These are phyloP conservation scores for Taphrina betulina DNA, from an alignment of 1,139 yeast species.

Conservation along the genomic window DNA sequence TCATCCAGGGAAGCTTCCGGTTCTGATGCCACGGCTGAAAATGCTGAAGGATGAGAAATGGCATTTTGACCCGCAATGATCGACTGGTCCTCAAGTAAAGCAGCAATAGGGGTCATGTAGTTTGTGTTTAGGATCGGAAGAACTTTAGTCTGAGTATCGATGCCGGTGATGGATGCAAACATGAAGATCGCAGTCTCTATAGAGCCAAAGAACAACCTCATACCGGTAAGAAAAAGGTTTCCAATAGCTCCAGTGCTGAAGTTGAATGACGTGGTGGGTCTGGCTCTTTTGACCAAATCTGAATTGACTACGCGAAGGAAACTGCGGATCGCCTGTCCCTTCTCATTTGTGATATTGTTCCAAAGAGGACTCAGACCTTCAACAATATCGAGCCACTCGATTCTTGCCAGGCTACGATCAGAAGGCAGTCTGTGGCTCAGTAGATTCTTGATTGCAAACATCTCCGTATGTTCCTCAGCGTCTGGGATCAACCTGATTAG, in stretches of 20 bases:
- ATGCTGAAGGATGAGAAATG: constrained; percentile 73
- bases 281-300: constrained; percentile 68
- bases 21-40: background rate
- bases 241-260: constrained; percentile 83
- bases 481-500: constrained; percentile 65
- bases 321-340: constrained; percentile 72
- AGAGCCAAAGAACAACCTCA: constrained; percentile 76
- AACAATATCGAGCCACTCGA: constrained; percentile 73
- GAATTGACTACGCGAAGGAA: constrained; percentile 76
- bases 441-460: constrained; percentile 45
- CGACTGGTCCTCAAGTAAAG: constrained; percentile 65
- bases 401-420: constrained; percentile 55
- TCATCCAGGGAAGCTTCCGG: constrained; percentile 46
- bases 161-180: constrained; percentile 63
- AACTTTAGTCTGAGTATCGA: constrained; percentile 58
- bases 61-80: constrained; percentile 92
- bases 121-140: constrained; percentile 82
- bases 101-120: constrained; percentile 83
- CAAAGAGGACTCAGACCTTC: constrained; percentile 77
- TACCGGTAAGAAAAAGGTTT: constrained; percentile 78
- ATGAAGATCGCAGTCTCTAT: constrained; percentile 81
- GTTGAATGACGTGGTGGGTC: constrained; percentile 55
- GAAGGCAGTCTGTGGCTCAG: constrained; percentile 63
- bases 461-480: constrained; percentile 43
- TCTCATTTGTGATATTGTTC: constrained; percentile 60